phyloP scores from a whole-genome alignment of 139 green algal species.

The Coelastrella sp. region DNA sequence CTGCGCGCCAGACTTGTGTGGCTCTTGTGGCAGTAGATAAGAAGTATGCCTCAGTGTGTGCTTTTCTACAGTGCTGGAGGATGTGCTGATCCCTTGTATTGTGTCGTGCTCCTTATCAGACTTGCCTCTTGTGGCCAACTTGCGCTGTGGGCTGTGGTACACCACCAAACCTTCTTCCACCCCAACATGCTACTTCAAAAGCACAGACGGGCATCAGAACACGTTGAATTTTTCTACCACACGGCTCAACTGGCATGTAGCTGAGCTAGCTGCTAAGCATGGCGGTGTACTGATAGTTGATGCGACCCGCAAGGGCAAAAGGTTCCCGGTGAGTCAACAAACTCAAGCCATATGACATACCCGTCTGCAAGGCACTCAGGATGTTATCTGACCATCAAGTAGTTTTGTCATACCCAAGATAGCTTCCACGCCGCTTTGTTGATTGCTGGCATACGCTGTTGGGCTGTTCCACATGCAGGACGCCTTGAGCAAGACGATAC shows the following conservation, averaged over 20 bases:
- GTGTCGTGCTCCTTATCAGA: too few species aligned
- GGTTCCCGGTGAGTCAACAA: slow-evolving; percentile 81
- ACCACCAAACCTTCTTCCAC: neutral
- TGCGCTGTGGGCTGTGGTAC: slow-evolving; percentile 94
- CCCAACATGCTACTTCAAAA: slow-evolving; percentile 53
- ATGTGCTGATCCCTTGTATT: neutral
- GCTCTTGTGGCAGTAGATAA: too few species aligned
- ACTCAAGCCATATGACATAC: too few species aligned
- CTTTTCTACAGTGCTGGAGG: neutral
- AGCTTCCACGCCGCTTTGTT: too few species aligned
- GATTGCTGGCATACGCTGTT: neutral
- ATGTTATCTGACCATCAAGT: too few species aligned
- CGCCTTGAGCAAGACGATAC: slow-evolving; percentile 93
- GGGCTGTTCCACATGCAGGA: slow-evolving; percentile 69
- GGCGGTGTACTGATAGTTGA: slow-evolving; percentile 91
- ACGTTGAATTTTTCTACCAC: slow-evolving; percentile 90
- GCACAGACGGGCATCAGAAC: slow-evolving; percentile 91
- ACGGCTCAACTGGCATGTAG: slow-evolving; percentile 91
- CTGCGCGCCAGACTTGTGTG: too few species aligned
- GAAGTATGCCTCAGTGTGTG: too few species aligned
- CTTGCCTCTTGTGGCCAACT: slow-evolving; percentile 87
- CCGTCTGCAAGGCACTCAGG: too few species aligned
- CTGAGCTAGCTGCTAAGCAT: slow-evolving; percentile 57
- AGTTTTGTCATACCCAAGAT: too few species aligned
- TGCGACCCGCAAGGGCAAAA: slow-evolving; percentile 90